Percentiles rank a stretch among this genome's conserved stretches.
Evolutionary conservation across 768 basidiomycete species (phyloP).

Genomic region (Boletales sp.): DNA sequence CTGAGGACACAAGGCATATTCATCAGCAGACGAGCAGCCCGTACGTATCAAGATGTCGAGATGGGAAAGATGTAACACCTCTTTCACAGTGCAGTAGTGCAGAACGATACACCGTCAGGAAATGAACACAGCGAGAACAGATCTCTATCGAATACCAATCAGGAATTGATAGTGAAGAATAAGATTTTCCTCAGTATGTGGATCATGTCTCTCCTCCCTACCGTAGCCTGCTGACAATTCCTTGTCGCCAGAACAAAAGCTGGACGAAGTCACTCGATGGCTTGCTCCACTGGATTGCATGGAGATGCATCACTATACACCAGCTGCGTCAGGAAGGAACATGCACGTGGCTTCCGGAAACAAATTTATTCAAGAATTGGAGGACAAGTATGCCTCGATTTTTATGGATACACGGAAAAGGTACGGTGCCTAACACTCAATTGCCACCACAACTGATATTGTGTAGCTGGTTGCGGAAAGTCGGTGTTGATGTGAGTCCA

Average conservation of each 20-base stretch:
- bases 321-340: constrained; percentile 2
- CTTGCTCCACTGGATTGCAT: background rate
- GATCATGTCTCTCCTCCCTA: background rate
- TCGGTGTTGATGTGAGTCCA: background rate
- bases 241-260: background rate
- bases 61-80: background rate
- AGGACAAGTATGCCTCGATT: background rate
- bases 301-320: background rate
- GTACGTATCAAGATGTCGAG: background rate
- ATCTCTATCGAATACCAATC: background rate
- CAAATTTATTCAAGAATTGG: background rate
- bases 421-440: background rate
- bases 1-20: background rate
- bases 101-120: no score
- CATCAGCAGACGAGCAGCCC: background rate
- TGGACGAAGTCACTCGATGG: constrained; percentile 2
- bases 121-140: background rate
- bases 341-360: background rate
- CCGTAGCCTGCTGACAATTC: background rate
- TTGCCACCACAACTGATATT: background rate
- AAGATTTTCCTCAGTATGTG: background rate
- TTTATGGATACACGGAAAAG: constrained; percentile 1
- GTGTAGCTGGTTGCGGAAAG: constrained; percentile 1
- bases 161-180: background rate
- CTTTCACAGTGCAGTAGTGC: no score